phyloP scores from a whole-genome alignment of 192 early-diverging fungal species.

The Linderina pennispora region DNA sequence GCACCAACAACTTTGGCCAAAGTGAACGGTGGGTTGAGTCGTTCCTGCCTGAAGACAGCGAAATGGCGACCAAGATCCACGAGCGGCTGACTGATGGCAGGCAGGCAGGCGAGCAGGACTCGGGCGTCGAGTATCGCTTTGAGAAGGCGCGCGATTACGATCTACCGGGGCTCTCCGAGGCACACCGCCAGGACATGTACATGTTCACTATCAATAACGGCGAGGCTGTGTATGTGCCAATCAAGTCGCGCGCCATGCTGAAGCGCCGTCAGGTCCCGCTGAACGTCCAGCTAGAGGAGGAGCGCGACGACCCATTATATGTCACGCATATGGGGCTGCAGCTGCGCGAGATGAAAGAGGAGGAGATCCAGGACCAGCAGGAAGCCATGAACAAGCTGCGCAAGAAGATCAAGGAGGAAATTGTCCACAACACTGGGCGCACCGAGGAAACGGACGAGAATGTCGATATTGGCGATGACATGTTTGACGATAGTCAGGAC shows the following conservation, averaged over 20 bases:
- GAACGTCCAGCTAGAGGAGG: constrained; percentile 5
- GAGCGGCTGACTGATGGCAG: constrained; percentile 2
- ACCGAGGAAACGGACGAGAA: constrained; percentile 17
- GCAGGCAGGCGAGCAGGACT: constrained; percentile 2
- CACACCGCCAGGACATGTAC: constrained; percentile 22
- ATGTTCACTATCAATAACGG: constrained; percentile 18
- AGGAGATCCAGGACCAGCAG: constrained; percentile 30
- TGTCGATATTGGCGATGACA: constrained; percentile 20
- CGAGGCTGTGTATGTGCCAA: constrained; percentile 24
- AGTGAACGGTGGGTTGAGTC: constrained; percentile 38
- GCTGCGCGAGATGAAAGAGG: constrained; percentile 31
- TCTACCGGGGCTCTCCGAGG: constrained; percentile 11
- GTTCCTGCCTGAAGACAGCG: constrained; percentile 28
- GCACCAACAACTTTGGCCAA: constrained; percentile 29
- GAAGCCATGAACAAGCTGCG: constrained; percentile 14
- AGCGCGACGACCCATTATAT: constrained; percentile 15
- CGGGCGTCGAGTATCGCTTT: constrained; percentile 26
- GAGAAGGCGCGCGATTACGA: constrained; percentile 35
- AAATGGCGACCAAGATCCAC: constrained; percentile 9
- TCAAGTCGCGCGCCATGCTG: constrained; percentile 21
- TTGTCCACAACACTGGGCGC: constrained; percentile 7
- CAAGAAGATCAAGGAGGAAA: constrained; percentile 19
- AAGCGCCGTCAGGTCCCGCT: constrained; percentile 26
- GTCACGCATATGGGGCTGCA: constrained; percentile 29
- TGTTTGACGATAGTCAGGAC: constrained; percentile 10